Percentiles rank a stretch among this genome's conserved stretches.
These are phyloP conservation scores for Firmiana major DNA, from an alignment of 345 rosid species.

Conservation along the genomic window DNA sequence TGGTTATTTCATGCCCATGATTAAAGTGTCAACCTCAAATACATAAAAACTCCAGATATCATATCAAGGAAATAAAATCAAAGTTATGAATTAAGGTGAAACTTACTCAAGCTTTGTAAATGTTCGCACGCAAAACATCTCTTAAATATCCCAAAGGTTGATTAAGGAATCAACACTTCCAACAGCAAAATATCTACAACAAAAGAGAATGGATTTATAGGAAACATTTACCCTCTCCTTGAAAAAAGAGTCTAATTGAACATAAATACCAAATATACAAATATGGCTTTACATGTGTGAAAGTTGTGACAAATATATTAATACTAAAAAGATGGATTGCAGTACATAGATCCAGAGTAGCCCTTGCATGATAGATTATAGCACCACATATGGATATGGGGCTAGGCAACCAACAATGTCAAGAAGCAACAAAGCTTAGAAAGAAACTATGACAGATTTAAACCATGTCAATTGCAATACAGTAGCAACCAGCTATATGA, in stretches of 20 bases:
- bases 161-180: too few relatives aligned
- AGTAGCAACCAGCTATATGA: constrained; percentile 83
- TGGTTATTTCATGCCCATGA: not conserved
- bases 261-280: not conserved
- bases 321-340: too few relatives aligned
- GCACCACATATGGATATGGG: too few relatives aligned
- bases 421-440: not conserved
- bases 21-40: not conserved
- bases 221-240: too few relatives aligned
- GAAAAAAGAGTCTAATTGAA: not conserved
- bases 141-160: constrained; percentile 96
- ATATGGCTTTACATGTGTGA: not conserved
- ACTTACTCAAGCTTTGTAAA: constrained; percentile 15
- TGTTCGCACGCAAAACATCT: constrained; percentile 61
- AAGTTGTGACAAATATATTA: not conserved
- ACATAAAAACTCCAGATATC: not conserved
- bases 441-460: constrained; percentile 5
- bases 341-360: too few relatives aligned
- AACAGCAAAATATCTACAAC: constrained; percentile 83
- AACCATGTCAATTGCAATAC: constrained; percentile 41
- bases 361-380: too few relatives aligned
- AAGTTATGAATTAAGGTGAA: not conserved
- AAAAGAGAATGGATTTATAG: not conserved
- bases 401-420: too few relatives aligned
- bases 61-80: not conserved